Evolutionary conservation across 495 filamentous ascomycete species (phyloP).

Genomic region (Penicillium riverlandense): DNA sequence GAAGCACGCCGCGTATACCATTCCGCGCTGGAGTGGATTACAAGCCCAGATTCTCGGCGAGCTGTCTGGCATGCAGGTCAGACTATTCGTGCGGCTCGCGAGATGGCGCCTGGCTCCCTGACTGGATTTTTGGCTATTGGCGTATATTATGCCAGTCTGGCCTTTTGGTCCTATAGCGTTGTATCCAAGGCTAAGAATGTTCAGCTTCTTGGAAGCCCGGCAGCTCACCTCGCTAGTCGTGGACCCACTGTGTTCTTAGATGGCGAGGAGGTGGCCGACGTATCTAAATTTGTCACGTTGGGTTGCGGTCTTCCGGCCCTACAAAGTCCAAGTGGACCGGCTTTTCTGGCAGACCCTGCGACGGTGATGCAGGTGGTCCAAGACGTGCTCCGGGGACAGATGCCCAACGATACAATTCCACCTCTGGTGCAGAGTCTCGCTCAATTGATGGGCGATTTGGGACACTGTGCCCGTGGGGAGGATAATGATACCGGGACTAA

Average conservation of each 20-base stretch:
- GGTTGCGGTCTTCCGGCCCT: slow-evolving; percentile 38
- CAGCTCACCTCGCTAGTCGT: slow-evolving; percentile 1
- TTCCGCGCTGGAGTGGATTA: slow-evolving; percentile 46
- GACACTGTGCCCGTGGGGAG: slow-evolving; percentile 14
- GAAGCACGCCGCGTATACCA: slow-evolving; percentile 49
- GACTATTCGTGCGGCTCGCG: slow-evolving; percentile 45
- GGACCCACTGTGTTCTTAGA: slow-evolving; percentile 40
- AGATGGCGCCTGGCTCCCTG: slow-evolving; percentile 37
- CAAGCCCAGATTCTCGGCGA: slow-evolving; percentile 39
- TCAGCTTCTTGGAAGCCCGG: slow-evolving; percentile 11
- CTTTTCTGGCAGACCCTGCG: slow-evolving; percentile 15
- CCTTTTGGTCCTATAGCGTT: slow-evolving; percentile 55
- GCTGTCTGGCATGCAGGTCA: slow-evolving; percentile 61
- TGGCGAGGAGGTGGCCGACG: slow-evolving; percentile 30
- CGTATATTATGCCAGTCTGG: slow-evolving; percentile 52
- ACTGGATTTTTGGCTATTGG: slow-evolving; percentile 54
- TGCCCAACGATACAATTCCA: slow-evolving; percentile 14
- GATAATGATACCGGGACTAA: slow-evolving; percentile 2
- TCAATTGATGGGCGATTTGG: slow-evolving; percentile 46
- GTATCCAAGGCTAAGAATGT: slow-evolving; percentile 25
- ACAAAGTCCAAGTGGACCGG: slow-evolving; percentile 17
- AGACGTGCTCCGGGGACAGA: slow-evolving; percentile 15
- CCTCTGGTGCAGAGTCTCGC: slow-evolving; percentile 50
- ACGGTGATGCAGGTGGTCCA: slow-evolving; percentile 20
- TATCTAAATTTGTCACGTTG: slow-evolving; percentile 41